Percentiles rank a stretch among this genome's conserved stretches.
phyloP scores from a whole-genome alignment of 2,329 filamentous ascomycete genomes.

The Talaromyces sp. region DNA sequence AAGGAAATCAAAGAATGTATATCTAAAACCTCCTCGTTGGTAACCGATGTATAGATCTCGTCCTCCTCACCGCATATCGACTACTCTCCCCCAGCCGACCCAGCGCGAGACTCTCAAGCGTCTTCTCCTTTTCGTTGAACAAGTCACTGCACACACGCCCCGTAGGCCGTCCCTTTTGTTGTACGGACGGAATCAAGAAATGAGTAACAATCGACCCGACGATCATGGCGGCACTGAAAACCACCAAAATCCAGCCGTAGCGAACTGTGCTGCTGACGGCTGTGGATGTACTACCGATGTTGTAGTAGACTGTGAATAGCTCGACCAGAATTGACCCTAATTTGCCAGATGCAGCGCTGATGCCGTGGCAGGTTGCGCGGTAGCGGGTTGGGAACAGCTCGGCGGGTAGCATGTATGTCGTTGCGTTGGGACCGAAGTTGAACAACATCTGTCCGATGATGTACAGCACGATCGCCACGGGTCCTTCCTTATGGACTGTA shows the following conservation, averaged over 20 bases:
- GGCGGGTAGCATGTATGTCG: constrained; percentile 51
- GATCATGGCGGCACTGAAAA: constrained; percentile 44
- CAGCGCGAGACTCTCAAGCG: constrained; percentile 38
- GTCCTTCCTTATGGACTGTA: constrained; percentile 34
- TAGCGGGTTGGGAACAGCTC: constrained; percentile 57
- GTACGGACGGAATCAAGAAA: constrained; percentile 41
- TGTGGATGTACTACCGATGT: constrained; percentile 33
- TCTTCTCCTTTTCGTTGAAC: constrained; percentile 29
- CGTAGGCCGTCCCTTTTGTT: constrained; percentile 25
- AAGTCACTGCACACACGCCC: constrained; percentile 10
- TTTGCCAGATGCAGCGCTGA: constrained; percentile 54
- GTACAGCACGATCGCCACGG: constrained; percentile 42
- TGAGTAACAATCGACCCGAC: constrained; percentile 40
- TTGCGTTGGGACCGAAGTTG: constrained; percentile 47
- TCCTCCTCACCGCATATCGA: constrained; percentile 28
- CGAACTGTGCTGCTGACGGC: constrained; percentile 33
- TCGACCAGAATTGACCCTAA: constrained; percentile 49
- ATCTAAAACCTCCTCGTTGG: constrained; percentile 7
- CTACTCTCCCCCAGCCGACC: constrained; percentile 37
- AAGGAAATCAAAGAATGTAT: not conserved
- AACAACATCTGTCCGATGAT: constrained; percentile 48
- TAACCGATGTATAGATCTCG: constrained; percentile 17
- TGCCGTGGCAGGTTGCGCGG: constrained; percentile 53
- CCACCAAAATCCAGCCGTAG: constrained; percentile 40
- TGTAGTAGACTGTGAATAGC: constrained; percentile 40